Percentiles rank a stretch among this genome's conserved stretches.
Evolutionary conservation across 495 filamentous ascomycete species (phyloP).

Genomic region (Aspergillus egyptiacus): DNA sequence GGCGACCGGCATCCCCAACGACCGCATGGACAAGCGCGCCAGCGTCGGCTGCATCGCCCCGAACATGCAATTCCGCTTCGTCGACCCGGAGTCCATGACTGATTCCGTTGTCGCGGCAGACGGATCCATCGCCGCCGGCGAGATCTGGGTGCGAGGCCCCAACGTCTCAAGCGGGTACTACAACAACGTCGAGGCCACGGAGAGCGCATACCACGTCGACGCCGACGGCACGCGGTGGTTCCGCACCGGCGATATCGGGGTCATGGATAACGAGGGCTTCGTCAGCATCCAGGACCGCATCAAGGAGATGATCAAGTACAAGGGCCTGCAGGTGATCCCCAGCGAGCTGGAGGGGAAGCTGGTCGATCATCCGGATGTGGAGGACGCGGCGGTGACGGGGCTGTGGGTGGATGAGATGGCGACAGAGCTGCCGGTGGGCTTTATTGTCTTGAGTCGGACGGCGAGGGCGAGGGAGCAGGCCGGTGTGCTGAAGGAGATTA

Average conservation of each 20-base stretch:
- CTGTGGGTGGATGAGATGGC: constrained; percentile 76
- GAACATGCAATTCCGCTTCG: too few relatives aligned
- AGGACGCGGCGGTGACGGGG: constrained; percentile 80
- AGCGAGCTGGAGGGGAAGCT: constrained; percentile 79
- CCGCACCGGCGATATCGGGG: constrained; percentile 46
- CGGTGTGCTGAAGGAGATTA: constrained; percentile 61
- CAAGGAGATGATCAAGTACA: constrained; percentile 87
- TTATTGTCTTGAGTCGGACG: background rate
- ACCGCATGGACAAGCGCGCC: too few relatives aligned
- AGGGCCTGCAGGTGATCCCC: constrained; percentile 80
- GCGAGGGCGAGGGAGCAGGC: constrained; percentile 47
- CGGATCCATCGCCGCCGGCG: constrained; percentile 51
- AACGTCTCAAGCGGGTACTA: constrained; percentile 70
- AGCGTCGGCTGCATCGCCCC: too few relatives aligned
- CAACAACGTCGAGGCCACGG: constrained; percentile 30
- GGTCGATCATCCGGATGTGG: constrained; percentile 60
- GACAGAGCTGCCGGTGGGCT: constrained; percentile 21
- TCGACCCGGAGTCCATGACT: too few relatives aligned
- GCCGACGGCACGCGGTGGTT: too few relatives aligned
- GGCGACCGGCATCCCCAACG: background rate
- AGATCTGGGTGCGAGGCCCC: constrained; percentile 57
- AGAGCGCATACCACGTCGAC: constrained; percentile 36
- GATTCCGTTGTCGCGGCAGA: too few relatives aligned
- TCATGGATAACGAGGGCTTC: constrained; percentile 52
- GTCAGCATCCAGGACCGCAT: constrained; percentile 73